Evolutionary conservation across 176 grass and related monocot species (phyloP).

Genomic region (Bromus sterilis): DNA sequence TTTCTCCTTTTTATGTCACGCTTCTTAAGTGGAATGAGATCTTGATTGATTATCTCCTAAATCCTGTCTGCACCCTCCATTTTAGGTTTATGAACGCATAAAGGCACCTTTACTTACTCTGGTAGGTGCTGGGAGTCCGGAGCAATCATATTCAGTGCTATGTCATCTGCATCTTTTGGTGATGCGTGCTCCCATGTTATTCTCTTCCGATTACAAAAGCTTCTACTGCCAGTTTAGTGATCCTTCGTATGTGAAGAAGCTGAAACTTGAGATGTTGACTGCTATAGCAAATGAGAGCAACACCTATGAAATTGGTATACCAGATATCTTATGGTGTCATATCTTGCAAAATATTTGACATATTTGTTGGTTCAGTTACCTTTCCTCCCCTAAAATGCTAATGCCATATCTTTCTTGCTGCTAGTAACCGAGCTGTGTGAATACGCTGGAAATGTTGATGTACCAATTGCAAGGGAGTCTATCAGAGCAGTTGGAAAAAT

Average conservation of each 20-base stretch:
- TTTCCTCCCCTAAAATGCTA: neutral
- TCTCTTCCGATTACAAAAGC: conserved; percentile 98
- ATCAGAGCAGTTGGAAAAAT: conserved; percentile 99
- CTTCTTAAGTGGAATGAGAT: neutral
- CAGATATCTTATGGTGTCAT: neutral
- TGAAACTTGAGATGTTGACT: conserved; percentile 99
- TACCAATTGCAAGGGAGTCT: conserved; percentile 93
- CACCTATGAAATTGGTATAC: conserved; percentile 94
- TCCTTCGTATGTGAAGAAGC: conserved; percentile 96
- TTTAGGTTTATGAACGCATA: conserved; percentile 94
- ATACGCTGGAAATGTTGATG: conserved; percentile 98
- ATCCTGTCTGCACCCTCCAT: conserved; percentile 12
- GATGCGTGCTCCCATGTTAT: conserved; percentile 94
- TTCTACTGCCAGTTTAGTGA: conserved; percentile 99
- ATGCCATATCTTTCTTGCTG: neutral
- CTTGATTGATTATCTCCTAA: conserved; percentile 18
- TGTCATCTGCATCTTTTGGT: conserved; percentile 95
- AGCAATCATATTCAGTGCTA: conserved; percentile 96
- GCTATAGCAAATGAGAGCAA: conserved; percentile 99
- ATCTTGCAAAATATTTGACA: neutral
- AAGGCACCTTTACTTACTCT: conserved; percentile 98
- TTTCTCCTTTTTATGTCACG: neutral
- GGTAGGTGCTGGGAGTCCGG: conserved; percentile 94
- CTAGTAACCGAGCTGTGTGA: conserved; percentile 97
- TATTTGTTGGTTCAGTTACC: conserved; percentile 19